Evolutionary conservation across 2,329 filamentous ascomycete species (phyloP).

Genomic region (Colletotrichum sp.): DNA sequence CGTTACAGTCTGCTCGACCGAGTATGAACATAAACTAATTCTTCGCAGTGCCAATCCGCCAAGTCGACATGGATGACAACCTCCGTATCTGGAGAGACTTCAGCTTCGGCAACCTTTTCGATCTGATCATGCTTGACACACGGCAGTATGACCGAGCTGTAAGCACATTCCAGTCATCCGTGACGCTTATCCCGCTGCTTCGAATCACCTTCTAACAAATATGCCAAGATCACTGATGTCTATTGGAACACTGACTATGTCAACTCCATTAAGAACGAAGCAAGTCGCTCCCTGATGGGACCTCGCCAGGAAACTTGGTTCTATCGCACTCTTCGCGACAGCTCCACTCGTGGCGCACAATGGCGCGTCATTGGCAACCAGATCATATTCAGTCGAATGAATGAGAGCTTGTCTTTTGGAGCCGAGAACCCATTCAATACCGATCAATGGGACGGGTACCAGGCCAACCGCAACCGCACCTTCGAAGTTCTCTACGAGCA

Average conservation of each 20-base stretch:
- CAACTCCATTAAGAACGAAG: constrained; percentile 66
- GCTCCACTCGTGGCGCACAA: constrained; percentile 66
- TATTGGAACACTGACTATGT: constrained; percentile 68
- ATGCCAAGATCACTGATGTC: constrained; percentile 32
- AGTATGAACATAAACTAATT: not conserved
- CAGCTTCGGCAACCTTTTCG: constrained; percentile 68
- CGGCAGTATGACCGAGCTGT: constrained; percentile 65
- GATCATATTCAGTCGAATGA: constrained; percentile 61
- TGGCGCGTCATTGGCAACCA: constrained; percentile 78
- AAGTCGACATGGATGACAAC: constrained; percentile 72
- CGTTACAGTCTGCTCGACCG: not conserved
- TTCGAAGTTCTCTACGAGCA: constrained; percentile 69
- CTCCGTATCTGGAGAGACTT: constrained; percentile 73
- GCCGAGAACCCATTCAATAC: constrained; percentile 50
- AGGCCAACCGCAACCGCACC: constrained; percentile 74
- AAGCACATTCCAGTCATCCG: not conserved
- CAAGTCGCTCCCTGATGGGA: constrained; percentile 73
- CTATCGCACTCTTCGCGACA: constrained; percentile 62
- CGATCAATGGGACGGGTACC: constrained; percentile 64
- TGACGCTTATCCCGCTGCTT: not conserved
- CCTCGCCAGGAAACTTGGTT: constrained; percentile 77
- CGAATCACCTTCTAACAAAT: not conserved
- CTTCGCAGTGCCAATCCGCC: constrained; percentile 31
- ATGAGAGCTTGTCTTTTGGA: constrained; percentile 32
- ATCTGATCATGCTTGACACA: constrained; percentile 73